phyloP scores from a whole-genome alignment of 2,329 filamentous ascomycete species.

The Achaetomium macrosporum region DNA sequence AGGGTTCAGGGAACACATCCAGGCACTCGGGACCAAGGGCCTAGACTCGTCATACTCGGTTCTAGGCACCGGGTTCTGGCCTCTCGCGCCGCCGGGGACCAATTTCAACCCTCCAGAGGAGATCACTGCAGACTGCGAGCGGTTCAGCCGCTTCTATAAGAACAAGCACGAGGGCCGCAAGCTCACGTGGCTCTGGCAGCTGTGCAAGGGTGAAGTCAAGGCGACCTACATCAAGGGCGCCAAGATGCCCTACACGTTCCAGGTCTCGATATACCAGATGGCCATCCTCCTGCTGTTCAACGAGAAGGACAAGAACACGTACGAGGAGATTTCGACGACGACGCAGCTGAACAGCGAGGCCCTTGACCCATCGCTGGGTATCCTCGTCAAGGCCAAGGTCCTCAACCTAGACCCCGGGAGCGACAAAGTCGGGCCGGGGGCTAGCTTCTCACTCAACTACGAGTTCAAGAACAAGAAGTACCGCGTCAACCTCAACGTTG shows the following conservation, averaged over 20 bases:
- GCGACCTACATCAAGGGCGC: slow-evolving; percentile 84
- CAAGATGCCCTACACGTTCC: slow-evolving; percentile 93
- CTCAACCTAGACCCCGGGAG: slow-evolving; percentile 65
- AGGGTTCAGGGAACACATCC: slow-evolving; percentile 73
- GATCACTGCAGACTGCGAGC: slow-evolving; percentile 80
- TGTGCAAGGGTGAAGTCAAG: slow-evolving; percentile 95
- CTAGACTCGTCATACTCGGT: slow-evolving; percentile 89
- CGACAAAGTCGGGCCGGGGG: slow-evolving; percentile 71
- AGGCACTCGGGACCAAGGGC: slow-evolving; percentile 61
- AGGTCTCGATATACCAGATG: slow-evolving; percentile 98
- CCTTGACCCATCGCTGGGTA: slow-evolving; percentile 77
- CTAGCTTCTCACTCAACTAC: slow-evolving; percentile 78
- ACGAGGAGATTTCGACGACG: slow-evolving; percentile 78
- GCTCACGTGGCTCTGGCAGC: slow-evolving; percentile 95
- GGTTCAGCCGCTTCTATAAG: slow-evolving; percentile 87
- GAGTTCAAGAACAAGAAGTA: slow-evolving; percentile 99
- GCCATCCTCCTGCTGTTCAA: slow-evolving; percentile 93
- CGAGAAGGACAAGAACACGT: slow-evolving; percentile 75
- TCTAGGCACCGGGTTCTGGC: slow-evolving; percentile 96
- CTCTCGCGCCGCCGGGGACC: slow-evolving; percentile 77
- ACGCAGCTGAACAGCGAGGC: slow-evolving; percentile 77
- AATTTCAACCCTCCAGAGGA: slow-evolving; percentile 82
- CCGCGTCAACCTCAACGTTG: slow-evolving; percentile 91
- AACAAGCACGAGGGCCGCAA: slow-evolving; percentile 96
- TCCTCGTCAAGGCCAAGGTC: slow-evolving; percentile 91